These are phyloP conservation scores for Nicotiana knightiana DNA, from an alignment of 257 asterid species.

Conservation along the genomic window DNA sequence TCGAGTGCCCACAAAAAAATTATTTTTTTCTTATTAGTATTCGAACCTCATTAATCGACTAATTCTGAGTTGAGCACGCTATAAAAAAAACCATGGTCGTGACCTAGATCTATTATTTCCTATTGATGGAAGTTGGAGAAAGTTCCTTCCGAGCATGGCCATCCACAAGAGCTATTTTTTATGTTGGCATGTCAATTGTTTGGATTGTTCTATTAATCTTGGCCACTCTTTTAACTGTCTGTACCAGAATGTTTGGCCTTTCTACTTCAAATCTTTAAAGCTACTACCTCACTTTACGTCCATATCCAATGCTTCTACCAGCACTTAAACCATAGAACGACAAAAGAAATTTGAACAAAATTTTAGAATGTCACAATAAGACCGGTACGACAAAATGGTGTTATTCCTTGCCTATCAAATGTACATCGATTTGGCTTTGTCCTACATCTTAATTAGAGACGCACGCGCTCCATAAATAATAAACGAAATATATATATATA, in stretches of 20 bases:
- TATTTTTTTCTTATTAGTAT: too few species aligned
- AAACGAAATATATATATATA: too few species aligned
- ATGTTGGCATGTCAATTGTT: not conserved
- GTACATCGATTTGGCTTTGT: too few species aligned
- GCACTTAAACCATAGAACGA: not conserved
- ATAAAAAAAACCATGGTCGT: not conserved
- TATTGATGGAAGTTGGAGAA: not conserved
- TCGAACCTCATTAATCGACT: not conserved
- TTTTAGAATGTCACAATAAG: not conserved
- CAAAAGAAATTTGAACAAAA: not conserved
- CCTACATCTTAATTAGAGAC: too few species aligned
- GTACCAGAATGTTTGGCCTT: not conserved
- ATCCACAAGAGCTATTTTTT: not conserved
- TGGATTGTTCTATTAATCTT: not conserved
- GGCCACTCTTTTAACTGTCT: not conserved
- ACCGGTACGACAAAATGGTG: not conserved
- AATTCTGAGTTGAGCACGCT: not conserved
- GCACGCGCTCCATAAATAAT: too few species aligned
- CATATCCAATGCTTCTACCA: not conserved
- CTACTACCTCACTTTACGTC: not conserved
- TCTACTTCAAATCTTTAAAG: not conserved
- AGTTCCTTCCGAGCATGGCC: not conserved
- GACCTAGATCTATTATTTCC: not conserved
- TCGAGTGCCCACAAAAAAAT: too few species aligned
- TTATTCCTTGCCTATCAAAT: too few species aligned